These are phyloP conservation scores for Mycogone perniciosa DNA, from an alignment of 2,329 filamentous ascomycete genomes.

Conservation along the genomic window DNA sequence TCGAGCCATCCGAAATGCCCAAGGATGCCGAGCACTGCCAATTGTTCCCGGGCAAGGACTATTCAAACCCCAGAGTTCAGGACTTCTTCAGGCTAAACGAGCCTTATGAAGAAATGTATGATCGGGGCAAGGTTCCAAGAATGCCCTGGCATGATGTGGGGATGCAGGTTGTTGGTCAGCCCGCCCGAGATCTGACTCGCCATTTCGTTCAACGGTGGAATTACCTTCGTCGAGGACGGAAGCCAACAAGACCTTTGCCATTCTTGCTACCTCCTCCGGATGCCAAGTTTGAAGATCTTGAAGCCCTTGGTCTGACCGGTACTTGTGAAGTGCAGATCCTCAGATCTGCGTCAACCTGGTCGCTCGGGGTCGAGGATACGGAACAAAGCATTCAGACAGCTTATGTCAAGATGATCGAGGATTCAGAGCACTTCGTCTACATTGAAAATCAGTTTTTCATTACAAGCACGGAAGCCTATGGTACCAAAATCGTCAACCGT, in stretches of 20 bases:
- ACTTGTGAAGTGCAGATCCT: constrained; percentile 96
- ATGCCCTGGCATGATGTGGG: constrained; percentile 99
- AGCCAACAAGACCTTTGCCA: constrained; percentile 86
- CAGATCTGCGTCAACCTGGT: constrained; percentile 86
- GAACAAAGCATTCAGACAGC: constrained; percentile 96
- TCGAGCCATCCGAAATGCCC: constrained; percentile 67
- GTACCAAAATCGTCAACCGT: constrained; percentile 80
- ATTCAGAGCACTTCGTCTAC: constrained; percentile 95
- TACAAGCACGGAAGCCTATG: constrained; percentile 82
- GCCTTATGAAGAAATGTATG: constrained; percentile 98
- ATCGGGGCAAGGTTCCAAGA: constrained; percentile 76
- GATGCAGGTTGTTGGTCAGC: constrained; percentile 97
- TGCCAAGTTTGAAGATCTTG: constrained; percentile 77
- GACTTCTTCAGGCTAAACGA: constrained; percentile 92
- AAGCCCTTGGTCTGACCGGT: constrained; percentile 80
- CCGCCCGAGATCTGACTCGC: constrained; percentile 84
- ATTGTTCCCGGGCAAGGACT: constrained; percentile 95
- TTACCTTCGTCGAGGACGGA: constrained; percentile 86
- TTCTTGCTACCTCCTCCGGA: constrained; percentile 92
- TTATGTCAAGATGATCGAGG: constrained; percentile 89
- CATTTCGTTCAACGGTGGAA: constrained; percentile 99
- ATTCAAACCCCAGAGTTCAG: constrained; percentile 90
- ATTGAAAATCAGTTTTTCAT: constrained; percentile 99
- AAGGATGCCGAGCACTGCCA: constrained; percentile 93
- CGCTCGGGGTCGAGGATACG: constrained; percentile 76